Base-by-base conservation (phyloP, 208 protist genomes). In the Leishmania braziliensis region DNA sequence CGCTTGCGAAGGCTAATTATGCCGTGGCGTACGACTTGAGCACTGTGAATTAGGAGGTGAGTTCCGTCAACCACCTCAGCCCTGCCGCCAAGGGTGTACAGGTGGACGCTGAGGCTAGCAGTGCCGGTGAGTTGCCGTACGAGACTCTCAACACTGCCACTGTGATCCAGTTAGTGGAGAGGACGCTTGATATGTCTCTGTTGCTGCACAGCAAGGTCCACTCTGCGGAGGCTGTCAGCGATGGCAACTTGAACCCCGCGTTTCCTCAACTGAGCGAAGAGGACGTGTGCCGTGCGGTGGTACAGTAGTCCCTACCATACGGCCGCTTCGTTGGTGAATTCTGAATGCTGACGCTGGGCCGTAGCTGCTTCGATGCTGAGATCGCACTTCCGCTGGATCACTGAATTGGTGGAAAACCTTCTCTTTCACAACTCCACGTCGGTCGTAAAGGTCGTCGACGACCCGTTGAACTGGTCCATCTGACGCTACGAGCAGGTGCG, bases 361-460 rank as follows among this genome's bases (percentile, higher is more conserved):
- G 86, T 78, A 84, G 80, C 79, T 80, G 79, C n/a, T 80, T 90
- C 48, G 81, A 90, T 79, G 87, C 79, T 88, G 62, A 62, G 81
- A 36, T 83, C 77, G 51, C 84, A 88, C 82, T 79, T 81, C 71
- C 70, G 70, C 56, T 78, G 77, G 39, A 78, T 43, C 33, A 75
- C 77, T 1, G 75, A 78, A 23, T 73, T 80, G 36, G 79, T 84
- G 23, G 79, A 90, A 73, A 73, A 70, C 75, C 78, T 88, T 43
- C 84, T 86, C 53, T 88, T 86, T 72, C 80, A 83, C 79, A 84
- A 75, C 62, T 66, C 77, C n/a, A 60, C 68, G 66, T 86, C 88
- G 84, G 72, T 76, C 20, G 84, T 80, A 0, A 88, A 68, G 58
- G 87, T 80, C 1, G 50, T 86, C n/a, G 84, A 88, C 66, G 86